Evolutionary conservation across 345 rosid species (phyloP), one percentile per base, ranked within the genome.

Genomic region (Turritis glabra): DNA sequence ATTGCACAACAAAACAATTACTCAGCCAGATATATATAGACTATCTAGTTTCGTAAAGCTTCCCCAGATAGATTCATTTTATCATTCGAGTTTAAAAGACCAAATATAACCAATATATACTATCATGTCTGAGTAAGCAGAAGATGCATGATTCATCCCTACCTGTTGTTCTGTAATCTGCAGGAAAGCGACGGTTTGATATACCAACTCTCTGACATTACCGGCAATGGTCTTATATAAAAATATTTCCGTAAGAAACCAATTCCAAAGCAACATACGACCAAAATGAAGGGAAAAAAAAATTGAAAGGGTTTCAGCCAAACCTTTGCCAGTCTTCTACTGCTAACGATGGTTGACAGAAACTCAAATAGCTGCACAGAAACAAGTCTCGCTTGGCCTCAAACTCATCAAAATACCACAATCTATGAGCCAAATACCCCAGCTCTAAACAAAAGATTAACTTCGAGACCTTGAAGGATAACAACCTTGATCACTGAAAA

Each of bases 161-260:
- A 91, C 98, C 91, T 93, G 97, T 56, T 88, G 89, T 69, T 85
- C 95, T 15, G 98, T 93, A 77, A 91, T 85, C 85, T 93, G 98
- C 80, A 93, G 84, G 84, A 91, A 91, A 79, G 86, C 87, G 46
- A 91, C 76, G 23, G 90, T 88, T 78, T 91, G 76, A 80, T 89
- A 93, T 37, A 81, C 98, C 85, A 93, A 79, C 66, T 93, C 94
- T 74, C 79, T 82, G 51, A 89, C 64, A 75, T 89, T 86, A 77
- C 76, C 79, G 62, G 61, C 68, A 43, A 85, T 67, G 71, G 84
- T 87, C 98, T 93, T 75, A 78, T 66, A n/a, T 54, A 71, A 60
- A 63, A 13, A 21, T 47, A 60, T 17, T 21, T 57, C 40, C 47
- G 40, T 57, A 57, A 77, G 61, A 64, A 55, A 48, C 54, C 40